These are phyloP conservation scores for Martensiomyces pterosporus DNA, from an alignment of 192 early-diverging fungal species.

Conservation along the genomic window DNA sequence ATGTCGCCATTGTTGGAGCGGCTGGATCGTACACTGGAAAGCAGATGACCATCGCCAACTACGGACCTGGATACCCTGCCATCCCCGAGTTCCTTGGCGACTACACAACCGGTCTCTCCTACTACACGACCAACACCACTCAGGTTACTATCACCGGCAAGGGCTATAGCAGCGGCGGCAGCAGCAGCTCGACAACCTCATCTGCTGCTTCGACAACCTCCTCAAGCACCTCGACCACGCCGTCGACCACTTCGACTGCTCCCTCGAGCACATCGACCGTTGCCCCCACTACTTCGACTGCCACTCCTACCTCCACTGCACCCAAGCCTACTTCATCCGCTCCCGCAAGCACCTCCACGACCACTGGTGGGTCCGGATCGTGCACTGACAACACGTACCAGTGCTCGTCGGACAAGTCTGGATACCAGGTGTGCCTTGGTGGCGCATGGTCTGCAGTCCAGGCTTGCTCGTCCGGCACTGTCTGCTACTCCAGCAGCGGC, in stretches of 20 bases:
- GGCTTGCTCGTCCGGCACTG: not conserved
- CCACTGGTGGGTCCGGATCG: not conserved
- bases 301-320: not conserved
- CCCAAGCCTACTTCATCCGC: not conserved
- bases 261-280: not conserved
- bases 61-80: slow-evolving; percentile 42
- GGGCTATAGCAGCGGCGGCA: not conserved
- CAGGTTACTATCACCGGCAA: slow-evolving; percentile 6
- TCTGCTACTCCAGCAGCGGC: not conserved
- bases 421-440: not conserved
- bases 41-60: slow-evolving; percentile 50
- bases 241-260: not conserved
- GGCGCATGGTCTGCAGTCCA: not conserved
- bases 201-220: not conserved
- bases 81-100: slow-evolving; percentile 46
- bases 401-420: not conserved
- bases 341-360: not conserved
- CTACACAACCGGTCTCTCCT: slow-evolving; percentile 20
- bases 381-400: not conserved
- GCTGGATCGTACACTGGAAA: slow-evolving; percentile 27
- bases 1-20: slow-evolving; percentile 37
- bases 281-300: not conserved
- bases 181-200: not conserved
- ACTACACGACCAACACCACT: slow-evolving; percentile 7
- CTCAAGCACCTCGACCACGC: not conserved